Evolutionary conservation across 2,329 filamentous ascomycete species (phyloP), one percentile per base, ranked within the genome.

Genomic region (Tolypocladium cylindrosporum): DNA sequence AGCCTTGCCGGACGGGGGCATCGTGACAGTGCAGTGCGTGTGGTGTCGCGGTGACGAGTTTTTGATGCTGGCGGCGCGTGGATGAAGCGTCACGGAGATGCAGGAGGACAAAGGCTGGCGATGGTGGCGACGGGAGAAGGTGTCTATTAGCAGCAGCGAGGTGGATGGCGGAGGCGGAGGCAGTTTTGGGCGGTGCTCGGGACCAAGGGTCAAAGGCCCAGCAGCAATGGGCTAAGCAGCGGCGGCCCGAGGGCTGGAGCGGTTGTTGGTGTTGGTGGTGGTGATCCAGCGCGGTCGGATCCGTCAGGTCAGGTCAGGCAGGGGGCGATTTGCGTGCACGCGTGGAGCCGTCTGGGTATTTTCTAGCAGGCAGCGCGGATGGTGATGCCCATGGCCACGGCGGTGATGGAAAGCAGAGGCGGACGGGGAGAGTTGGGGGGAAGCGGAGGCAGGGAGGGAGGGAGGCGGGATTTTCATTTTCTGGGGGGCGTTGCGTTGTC

Each of bases 1-100:
- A 51, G 68, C 63, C 60, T 73, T 73, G 65, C 61, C 64, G 57
- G 64, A 59, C 54, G 72, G 70, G 62, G 71, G 68, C 72, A 75
- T 75, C 51, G 61, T 60, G 45, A 55, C 40, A 40, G 48, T 24
- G n/a, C 27, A 51, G 56, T 21, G 51, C 42, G 10, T 50, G 34
- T 24, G 10, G 40, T 54, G 19, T 58, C 41, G 55, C n/a, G 60
- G 31, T 5, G 61, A 52, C 61, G 63, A 54, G 53, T 52, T 55
- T 13, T 43, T 52, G 55, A n/a, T 39, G 57, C 37, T 16, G 42
- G 51, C 43, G 41, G 34, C 42, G 34, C 16, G 54, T 42, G 40
- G 57, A 57, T 40, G 55, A 42, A 41, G n/a, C 40, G 54, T 19
- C 31, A 36, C n/a, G 31, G 10, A 43, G 55, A 54, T 59, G 56